phyloP scores from a whole-genome alignment of 208 protist genomes.

The Phytomonas sp. region DNA sequence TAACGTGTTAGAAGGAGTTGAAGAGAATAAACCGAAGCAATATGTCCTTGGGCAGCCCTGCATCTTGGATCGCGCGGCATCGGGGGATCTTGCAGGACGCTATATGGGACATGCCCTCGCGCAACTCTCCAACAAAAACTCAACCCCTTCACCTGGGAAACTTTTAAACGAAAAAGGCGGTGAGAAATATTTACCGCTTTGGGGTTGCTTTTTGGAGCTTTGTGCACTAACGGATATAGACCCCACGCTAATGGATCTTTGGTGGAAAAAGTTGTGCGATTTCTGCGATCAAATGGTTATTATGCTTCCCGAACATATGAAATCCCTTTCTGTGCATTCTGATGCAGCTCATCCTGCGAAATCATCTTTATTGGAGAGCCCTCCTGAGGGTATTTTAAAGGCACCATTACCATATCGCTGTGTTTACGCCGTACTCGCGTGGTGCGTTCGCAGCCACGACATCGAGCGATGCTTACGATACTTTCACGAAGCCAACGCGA shows the following conservation, averaged over 20 bases:
- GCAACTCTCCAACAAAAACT: conserved; percentile 10
- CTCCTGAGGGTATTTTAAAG: neutral
- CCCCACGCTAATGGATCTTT: conserved; percentile 73
- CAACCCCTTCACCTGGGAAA: too few relatives aligned
- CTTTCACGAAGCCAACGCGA: conserved; percentile 49
- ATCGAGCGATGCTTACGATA: conserved; percentile 51
- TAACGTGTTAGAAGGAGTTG: too few relatives aligned
- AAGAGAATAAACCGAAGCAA: neutral
- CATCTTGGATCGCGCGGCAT: conserved; percentile 16
- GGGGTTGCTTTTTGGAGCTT: conserved; percentile 47
- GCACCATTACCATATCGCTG: conserved; percentile 39
- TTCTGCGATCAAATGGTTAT: conserved; percentile 18
- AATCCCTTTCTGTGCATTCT: too few relatives aligned
- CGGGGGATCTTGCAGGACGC: conserved; percentile 45
- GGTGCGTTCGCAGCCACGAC: conserved; percentile 51
- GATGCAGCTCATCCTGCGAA: too few relatives aligned
- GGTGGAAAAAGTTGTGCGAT: conserved; percentile 46
- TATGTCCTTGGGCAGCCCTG: conserved; percentile 20
- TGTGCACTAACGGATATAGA: conserved; percentile 41
- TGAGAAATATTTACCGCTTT: conserved; percentile 25
- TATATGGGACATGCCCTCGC: conserved; percentile 66
- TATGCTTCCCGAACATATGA: too few relatives aligned
- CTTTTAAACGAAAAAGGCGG: too few relatives aligned
- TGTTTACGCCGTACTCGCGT: conserved; percentile 56
- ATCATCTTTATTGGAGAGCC: too few relatives aligned